These are phyloP conservation scores for Capsicum baccatum DNA, from an alignment of 257 asterid genomes.

Conservation along the genomic window DNA sequence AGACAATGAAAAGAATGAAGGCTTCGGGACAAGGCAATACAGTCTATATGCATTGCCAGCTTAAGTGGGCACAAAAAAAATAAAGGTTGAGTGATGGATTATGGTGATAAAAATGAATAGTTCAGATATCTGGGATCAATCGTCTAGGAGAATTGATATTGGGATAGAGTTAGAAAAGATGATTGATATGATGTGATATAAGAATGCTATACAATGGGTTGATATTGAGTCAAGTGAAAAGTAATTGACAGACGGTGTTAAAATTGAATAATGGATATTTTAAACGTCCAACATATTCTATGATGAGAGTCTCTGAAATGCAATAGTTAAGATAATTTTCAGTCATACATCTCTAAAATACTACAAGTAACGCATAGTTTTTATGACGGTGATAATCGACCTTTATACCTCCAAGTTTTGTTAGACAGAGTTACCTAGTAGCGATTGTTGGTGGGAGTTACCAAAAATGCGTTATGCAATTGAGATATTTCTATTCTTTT, in stretches of 20 bases:
- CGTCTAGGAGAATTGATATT: background rate
- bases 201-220: background rate
- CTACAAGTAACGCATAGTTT: background rate
- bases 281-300: background rate
- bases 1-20: background rate
- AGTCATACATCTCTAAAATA: background rate
- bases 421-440: too few species aligned
- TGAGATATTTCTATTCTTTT: too few species aligned
- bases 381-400: background rate
- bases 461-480: too few species aligned
- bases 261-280: background rate
- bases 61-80: too few species aligned
- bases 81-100: background rate
- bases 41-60: background rate
- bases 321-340: background rate
- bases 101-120: background rate
- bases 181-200: background rate
- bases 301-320: background rate
- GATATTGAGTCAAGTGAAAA: background rate
- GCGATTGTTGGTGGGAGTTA: too few species aligned
- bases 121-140: background rate
- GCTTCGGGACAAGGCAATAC: background rate
- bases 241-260: background rate
- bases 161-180: slow-evolving; percentile 1
- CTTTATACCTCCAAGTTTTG: too few species aligned